Base-by-base conservation (phyloP, 208 protist genomes). In the Spongospora subterranea region DNA sequence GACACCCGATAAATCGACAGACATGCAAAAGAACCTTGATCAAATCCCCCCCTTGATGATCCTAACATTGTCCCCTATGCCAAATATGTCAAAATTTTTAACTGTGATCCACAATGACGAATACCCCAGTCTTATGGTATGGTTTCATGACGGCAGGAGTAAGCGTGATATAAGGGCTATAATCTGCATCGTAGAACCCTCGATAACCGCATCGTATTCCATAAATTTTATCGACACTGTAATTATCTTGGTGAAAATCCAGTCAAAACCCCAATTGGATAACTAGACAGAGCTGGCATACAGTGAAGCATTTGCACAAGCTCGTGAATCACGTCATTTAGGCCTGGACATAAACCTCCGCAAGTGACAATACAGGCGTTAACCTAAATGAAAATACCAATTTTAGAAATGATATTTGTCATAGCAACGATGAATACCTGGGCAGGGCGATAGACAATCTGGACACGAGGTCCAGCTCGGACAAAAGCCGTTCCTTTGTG, bases 301-400 rank as follows among this genome's bases (percentile, higher is more conserved):
- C 45, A 32, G 20, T 50, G 38, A 0, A 91, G 50, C 40, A 38
- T 46, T 76, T 89, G 53, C 11, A 91, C 65, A 35, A 94, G 46
- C 17, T 92, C 91, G 39, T 77, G 89, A 65, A 94, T 92, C 6
- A 94, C 93, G 20, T 88, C 89, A 92, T 94, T 94, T n/a, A 94
- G 90, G 20, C 93, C 93, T 41, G 93, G 93, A 88, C 93, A 94
- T 20, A 94, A 82, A 0, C 93, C 93, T 0, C 93, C 93, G 90
- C 93, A 94, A 38, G 93, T 94, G 0, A 94, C 93, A 1, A 94
- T 94, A 45, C 46, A 93, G 13, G 77, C 91, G 20, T n/a, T 91
- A 0, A 93, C 92, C 65, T 91, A 43, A 45, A 43, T n/a, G n/a
- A n/a, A n/a, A n/a, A n/a, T n/a, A n/a, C 40, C 6, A 13, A n/a